phyloP scores from a whole-genome alignment of 495 filamentous ascomycete species.

The Penicillium argentinense region DNA sequence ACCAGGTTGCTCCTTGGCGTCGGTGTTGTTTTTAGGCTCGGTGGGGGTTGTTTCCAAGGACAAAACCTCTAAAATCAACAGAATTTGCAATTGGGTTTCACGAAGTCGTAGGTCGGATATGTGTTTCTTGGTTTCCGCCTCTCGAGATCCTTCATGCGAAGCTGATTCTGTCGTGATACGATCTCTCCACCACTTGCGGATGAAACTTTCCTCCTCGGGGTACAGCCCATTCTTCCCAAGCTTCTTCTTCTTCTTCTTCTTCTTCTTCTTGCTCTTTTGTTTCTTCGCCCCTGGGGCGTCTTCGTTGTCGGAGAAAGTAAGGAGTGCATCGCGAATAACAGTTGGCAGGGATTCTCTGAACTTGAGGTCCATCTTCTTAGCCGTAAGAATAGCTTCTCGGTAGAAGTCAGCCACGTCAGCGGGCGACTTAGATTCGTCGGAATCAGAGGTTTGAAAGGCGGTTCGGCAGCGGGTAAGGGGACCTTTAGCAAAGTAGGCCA shows the following conservation, averaged over 20 bases:
- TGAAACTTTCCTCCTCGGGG: slow-evolving; percentile 68
- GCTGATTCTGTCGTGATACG: slow-evolving; percentile 43
- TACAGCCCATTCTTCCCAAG: slow-evolving; percentile 77
- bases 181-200: slow-evolving; percentile 76
- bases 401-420: slow-evolving; percentile 65
- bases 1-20: slow-evolving; percentile 25
- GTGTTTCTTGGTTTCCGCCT: slow-evolving; percentile 56
- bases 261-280: slow-evolving; percentile 64
- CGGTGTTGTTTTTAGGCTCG: slow-evolving; percentile 31
- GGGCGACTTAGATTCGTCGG: slow-evolving; percentile 25
- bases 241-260: slow-evolving; percentile 68
- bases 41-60: slow-evolving; percentile 57
- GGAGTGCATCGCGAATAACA: slow-evolving; percentile 62
- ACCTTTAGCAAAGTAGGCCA: slow-evolving; percentile 97
- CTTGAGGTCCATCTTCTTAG: slow-evolving; percentile 81
- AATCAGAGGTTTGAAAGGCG: slow-evolving; percentile 63
- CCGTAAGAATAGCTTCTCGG: slow-evolving; percentile 66
- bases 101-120: slow-evolving; percentile 66
- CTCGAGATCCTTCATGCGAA: slow-evolving; percentile 42
- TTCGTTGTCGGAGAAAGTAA: slow-evolving; percentile 62
- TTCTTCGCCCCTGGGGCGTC: slow-evolving; percentile 45
- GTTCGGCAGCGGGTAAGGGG: slow-evolving; percentile 84
- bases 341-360: slow-evolving; percentile 74
- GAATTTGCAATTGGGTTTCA: slow-evolving; percentile 88
- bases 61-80: slow-evolving; percentile 84